Percentiles rank a stretch among this genome's conserved stretches.
Evolutionary conservation across 176 grass and related monocot genomes (phyloP).

Genomic region (Eleusine indica): DNA sequence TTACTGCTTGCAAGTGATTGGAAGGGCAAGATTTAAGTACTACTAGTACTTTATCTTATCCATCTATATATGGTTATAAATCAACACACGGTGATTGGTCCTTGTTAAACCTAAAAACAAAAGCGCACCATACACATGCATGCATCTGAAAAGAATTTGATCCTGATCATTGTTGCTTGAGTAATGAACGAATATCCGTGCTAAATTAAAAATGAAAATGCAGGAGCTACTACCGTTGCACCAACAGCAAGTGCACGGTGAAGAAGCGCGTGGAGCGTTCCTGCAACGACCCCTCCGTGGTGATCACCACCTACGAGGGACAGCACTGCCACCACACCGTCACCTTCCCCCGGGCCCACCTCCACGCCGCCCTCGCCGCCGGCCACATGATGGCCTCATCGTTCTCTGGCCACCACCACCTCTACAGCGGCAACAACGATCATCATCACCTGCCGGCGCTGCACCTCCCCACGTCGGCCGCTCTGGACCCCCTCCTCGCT

Average conservation of each 20-base stretch:
- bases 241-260: constrained; percentile 69
- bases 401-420: background rate
- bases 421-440: constrained; percentile 15
- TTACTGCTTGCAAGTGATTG: background rate
- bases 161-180: background rate
- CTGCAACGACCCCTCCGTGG: constrained; percentile 60
- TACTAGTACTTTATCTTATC: background rate
- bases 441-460: background rate
- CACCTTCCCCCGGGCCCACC: constrained; percentile 42
- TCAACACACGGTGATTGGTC: background rate
- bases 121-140: background rate
- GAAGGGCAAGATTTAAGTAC: background rate
- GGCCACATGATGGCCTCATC: constrained; percentile 36
- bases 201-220: background rate
- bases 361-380: constrained; percentile 38
- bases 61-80: background rate
- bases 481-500: background rate
- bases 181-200: background rate
- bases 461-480: background rate
- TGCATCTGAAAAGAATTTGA: background rate
- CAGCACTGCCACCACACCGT: constrained; percentile 80
- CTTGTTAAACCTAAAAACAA: background rate
- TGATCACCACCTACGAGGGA: constrained; percentile 88
- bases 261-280: constrained; percentile 88
- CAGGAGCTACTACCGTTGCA: constrained; percentile 90